Percentiles rank a stretch among this genome's conserved stretches.
phyloP scores from a whole-genome alignment of 257 asterid genomes.

The Nicotiana obtusifolia region DNA sequence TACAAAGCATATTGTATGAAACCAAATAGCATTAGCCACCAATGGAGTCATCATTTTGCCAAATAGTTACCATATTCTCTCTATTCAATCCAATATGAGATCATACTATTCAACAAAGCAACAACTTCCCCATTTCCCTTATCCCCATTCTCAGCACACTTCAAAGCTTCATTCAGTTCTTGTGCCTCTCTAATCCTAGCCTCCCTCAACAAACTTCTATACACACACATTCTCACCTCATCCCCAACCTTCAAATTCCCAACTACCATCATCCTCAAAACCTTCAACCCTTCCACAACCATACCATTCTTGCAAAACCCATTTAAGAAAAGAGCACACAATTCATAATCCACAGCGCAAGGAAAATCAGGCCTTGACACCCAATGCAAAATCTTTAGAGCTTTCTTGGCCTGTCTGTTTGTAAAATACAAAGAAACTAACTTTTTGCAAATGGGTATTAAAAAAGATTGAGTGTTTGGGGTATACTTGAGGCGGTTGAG shows the following conservation, averaged over 20 bases:
- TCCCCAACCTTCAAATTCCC: slow-evolving; percentile 31
- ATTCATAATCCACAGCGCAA: slow-evolving; percentile 19
- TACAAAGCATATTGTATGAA: neutral
- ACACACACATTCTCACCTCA: slow-evolving; percentile 27
- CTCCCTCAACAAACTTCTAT: slow-evolving; percentile 49
- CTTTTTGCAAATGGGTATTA: slow-evolving; percentile 30
- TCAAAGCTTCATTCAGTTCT: slow-evolving; percentile 37
- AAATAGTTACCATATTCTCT: neutral
- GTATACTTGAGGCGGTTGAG: slow-evolving; percentile 47
- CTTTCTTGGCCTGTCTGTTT: slow-evolving; percentile 27
- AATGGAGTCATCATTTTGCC: neutral
- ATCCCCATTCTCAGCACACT: slow-evolving; percentile 5
- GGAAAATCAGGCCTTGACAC: slow-evolving; percentile 42
- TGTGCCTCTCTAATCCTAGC: slow-evolving; percentile 55
- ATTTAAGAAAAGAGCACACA: slow-evolving; percentile 29
- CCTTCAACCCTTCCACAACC: slow-evolving; percentile 39
- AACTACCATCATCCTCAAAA: slow-evolving; percentile 41
- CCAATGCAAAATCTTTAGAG: slow-evolving; percentile 50
- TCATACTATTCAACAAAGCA: slow-evolving; percentile 34
- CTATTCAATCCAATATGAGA: slow-evolving; percentile 42
- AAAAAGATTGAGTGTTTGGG: slow-evolving; percentile 13
- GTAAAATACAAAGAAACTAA: slow-evolving; percentile 28
- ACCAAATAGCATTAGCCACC: neutral
- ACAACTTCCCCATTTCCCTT: slow-evolving; percentile 30
- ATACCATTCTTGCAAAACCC: slow-evolving; percentile 43